These are phyloP conservation scores for Scedosporium dehoogii DNA, from an alignment of 2,329 filamentous ascomycete species.

Conservation along the genomic window DNA sequence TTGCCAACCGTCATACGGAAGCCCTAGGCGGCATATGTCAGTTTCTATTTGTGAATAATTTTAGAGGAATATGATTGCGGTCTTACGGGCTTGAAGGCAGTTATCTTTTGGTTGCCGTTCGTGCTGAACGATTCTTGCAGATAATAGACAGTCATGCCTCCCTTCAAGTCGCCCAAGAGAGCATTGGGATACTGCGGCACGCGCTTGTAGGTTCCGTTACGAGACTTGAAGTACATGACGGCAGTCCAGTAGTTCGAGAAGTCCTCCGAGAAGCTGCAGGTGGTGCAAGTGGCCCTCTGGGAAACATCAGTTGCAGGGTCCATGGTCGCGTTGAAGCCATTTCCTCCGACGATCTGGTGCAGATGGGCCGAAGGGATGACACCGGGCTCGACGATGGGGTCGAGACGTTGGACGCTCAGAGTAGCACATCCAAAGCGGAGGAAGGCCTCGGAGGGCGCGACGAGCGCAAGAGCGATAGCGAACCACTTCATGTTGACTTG, in stretches of 20 bases:
- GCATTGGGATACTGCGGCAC: slow-evolving; percentile 19
- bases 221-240: slow-evolving; percentile 18
- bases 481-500: slow-evolving; percentile 25
- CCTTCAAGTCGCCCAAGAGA: slow-evolving; percentile 8
- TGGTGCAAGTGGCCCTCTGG: slow-evolving; percentile 14
- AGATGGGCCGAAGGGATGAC: slow-evolving; percentile 39
- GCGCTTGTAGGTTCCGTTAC: slow-evolving; percentile 22
- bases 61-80: background rate
- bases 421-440: slow-evolving; percentile 37
- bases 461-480: slow-evolving; percentile 15
- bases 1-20: slow-evolving; percentile 55
- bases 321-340: slow-evolving; percentile 29
- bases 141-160: slow-evolving; percentile 30
- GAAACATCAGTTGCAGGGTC: background rate
- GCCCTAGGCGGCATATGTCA: slow-evolving; percentile 20
- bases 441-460: slow-evolving; percentile 24
- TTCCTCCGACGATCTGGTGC: slow-evolving; percentile 47
- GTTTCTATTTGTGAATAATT: too few relatives aligned
- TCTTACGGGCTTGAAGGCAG: slow-evolving; percentile 16
- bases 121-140: slow-evolving; percentile 18
- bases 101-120: slow-evolving; percentile 25
- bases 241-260: slow-evolving; percentile 27
- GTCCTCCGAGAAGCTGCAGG: slow-evolving; percentile 24
- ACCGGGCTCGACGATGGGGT: slow-evolving; percentile 35
- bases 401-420: slow-evolving; percentile 34